Base-by-base conservation (phyloP, 257 asterid species). In the Jacaranda mimosifolia region DNA sequence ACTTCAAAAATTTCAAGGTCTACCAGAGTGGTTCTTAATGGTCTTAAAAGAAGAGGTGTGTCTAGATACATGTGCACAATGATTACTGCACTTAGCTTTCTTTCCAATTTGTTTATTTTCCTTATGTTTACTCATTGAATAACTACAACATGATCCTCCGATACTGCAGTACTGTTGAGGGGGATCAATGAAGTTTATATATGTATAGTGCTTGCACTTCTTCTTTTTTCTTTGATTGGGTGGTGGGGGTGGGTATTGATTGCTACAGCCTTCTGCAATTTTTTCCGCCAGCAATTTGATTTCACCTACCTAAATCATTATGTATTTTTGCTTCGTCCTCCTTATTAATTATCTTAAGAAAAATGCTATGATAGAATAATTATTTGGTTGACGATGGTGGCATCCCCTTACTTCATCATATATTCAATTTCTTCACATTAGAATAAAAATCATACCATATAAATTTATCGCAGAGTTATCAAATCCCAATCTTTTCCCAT, bases 11-110 rank as follows among this genome's bases (percentile, higher is more conserved):
- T 92, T 38, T 82, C 97, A 1, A 88, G 90, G 82, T 84, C 96
- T 43, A 82, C 96, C 7, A 83, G 87, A 84, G 84, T 79, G 53
- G 98, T 94, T 84, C 93, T 94, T 42, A 92, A 92, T 77, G 85
- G 92, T 39, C 97, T 94, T 73, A 87, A 84, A 79, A 77, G 85
- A 81, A 83, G 86, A 89, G 98, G 98, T 94, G 38, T 48, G 35
- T 21, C 2, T 26, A 38, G 42, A 15, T 18, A 7, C 52, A 57
- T 45, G 26, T 6, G 62, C 19, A 14, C 77, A 13, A 48, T 64
- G 18, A 42, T 0, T 56, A 10, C 35, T 75, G 17, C 66, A 51
- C 10, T 68, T 68, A 19, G 38, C 53, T 64, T 36, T 15, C 14
- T 7, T 60, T 49, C 12, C 35, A 3, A 10, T 19, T 6, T 60